Percentiles rank a stretch among this genome's conserved stretches.
These are phyloP conservation scores for Diutina ranongensis DNA, from an alignment of 1,139 yeast genomes.

Conservation along the genomic window DNA sequence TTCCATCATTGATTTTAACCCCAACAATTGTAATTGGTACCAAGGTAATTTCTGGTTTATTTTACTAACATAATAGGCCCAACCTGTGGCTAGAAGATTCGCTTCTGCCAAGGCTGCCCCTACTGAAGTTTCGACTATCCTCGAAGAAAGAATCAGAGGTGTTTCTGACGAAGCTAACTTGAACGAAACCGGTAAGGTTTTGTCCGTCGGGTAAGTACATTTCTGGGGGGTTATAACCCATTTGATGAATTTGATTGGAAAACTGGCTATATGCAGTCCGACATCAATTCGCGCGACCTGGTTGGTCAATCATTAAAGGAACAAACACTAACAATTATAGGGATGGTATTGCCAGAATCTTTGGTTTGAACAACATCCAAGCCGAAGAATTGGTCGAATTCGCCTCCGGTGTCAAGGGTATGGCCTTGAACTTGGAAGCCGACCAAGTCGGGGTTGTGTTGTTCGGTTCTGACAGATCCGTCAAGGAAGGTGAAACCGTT, in stretches of 20 bases:
- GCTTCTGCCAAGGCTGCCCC: slow-evolving; percentile 98
- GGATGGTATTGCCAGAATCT: slow-evolving; percentile 99
- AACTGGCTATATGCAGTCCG: background rate
- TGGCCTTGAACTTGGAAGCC: slow-evolving; percentile 99
- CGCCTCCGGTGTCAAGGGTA: slow-evolving; percentile 99
- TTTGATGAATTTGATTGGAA: background rate
- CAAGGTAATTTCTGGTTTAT: background rate
- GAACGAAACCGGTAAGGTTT: slow-evolving; percentile 98
- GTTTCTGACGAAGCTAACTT: slow-evolving; percentile 95
- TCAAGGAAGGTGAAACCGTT: slow-evolving; percentile 99
- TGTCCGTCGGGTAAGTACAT: slow-evolving; percentile 56
- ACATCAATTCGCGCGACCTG: background rate
- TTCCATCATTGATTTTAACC: background rate
- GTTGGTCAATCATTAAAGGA: background rate
- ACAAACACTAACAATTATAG: slow-evolving; percentile 2
- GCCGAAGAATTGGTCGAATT: slow-evolving; percentile 99
- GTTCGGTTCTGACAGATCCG: slow-evolving; percentile 98
- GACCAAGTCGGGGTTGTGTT: slow-evolving; percentile 99
- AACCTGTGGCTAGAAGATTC: slow-evolving; percentile 68
- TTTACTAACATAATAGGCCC: slow-evolving; percentile 40
- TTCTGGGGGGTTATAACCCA: no score
- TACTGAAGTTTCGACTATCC: slow-evolving; percentile 97
- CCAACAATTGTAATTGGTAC: background rate
- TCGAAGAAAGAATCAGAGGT: slow-evolving; percentile 99
- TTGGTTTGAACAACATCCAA: slow-evolving; percentile 98